Percentiles rank a stretch among this genome's conserved stretches.
These are phyloP conservation scores for Cordyceps militaris DNA, from an alignment of 2,329 filamentous ascomycete genomes.

Conservation along the genomic window DNA sequence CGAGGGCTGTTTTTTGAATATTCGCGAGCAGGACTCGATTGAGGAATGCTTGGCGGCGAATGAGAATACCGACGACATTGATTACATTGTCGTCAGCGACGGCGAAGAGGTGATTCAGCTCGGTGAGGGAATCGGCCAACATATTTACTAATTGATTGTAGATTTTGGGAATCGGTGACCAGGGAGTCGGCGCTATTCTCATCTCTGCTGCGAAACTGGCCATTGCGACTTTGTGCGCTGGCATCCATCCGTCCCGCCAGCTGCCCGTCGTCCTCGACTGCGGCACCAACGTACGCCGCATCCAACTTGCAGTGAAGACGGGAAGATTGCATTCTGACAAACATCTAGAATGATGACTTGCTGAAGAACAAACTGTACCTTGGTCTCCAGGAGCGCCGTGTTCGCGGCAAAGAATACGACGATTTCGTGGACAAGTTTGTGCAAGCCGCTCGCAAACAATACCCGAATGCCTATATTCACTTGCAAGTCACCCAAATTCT, in stretches of 20 bases:
- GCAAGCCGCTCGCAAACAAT: conserved; percentile 57
- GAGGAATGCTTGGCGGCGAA: conserved; percentile 61
- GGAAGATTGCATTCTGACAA: too few relatives aligned
- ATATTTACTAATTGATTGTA: neutral
- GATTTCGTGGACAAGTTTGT: conserved; percentile 71
- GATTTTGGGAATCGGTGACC: conserved; percentile 84
- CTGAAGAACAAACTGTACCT: conserved; percentile 74
- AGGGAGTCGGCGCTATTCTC: conserved; percentile 76
- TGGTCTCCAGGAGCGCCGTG: conserved; percentile 60
- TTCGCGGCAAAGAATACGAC: conserved; percentile 67
- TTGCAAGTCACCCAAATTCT: conserved; percentile 36
- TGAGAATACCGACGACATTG: conserved; percentile 65
- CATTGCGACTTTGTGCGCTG: conserved; percentile 78
- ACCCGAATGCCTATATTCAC: conserved; percentile 76
- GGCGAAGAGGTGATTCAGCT: conserved; percentile 40
- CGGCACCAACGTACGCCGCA: conserved; percentile 55
- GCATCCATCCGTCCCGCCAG: conserved; percentile 71
- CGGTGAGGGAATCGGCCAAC: too few relatives aligned
- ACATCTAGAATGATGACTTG: conserved; percentile 53
- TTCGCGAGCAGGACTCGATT: conserved; percentile 59
- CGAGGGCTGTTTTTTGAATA: conserved; percentile 75
- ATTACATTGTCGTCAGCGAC: conserved; percentile 78
- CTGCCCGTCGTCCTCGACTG: conserved; percentile 79
- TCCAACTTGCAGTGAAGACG: too few relatives aligned
- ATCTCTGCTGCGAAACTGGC: conserved; percentile 80